Evolutionary conservation across 306 rosid species (phyloP).

Genomic region (Cucumis sativus): DNA sequence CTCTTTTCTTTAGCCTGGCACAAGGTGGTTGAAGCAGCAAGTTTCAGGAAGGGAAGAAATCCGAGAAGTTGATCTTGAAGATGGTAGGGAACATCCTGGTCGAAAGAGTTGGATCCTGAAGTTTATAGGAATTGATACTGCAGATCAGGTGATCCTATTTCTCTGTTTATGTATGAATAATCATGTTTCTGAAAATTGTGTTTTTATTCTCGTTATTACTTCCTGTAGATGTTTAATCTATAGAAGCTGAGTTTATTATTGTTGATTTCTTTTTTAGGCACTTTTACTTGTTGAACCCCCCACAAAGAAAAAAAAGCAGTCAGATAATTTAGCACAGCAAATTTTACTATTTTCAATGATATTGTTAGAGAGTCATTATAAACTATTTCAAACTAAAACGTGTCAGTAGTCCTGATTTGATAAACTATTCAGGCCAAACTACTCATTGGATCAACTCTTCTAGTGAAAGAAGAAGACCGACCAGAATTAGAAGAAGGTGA

Average conservation of each 20-base stretch:
- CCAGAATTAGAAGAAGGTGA: conserved; percentile 82
- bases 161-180: not conserved
- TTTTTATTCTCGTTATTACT: not conserved
- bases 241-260: not conserved
- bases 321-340: not conserved
- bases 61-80: conserved; percentile 59
- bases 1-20: conserved; percentile 52
- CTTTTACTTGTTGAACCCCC: not conserved
- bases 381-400: conserved; percentile 1
- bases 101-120: conserved; percentile 75
- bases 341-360: not conserved
- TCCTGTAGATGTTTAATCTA: not conserved
- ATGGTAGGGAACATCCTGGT: conserved; percentile 83
- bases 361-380: not conserved
- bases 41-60: conserved; percentile 39
- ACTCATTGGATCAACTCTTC: conserved; percentile 75
- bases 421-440: conserved; percentile 56
- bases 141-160: conserved; percentile 41
- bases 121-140: conserved; percentile 54
- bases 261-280: no score
- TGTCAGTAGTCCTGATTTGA: conserved; percentile 14
- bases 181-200: not conserved
- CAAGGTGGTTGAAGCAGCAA: conserved; percentile 69
- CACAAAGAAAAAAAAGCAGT: not conserved
- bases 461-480: conserved; percentile 75